Evolutionary conservation across 2,329 filamentous ascomycete genomes (phyloP), one percentile per base, ranked within the genome.

Genomic region (Bertia moriformis): DNA sequence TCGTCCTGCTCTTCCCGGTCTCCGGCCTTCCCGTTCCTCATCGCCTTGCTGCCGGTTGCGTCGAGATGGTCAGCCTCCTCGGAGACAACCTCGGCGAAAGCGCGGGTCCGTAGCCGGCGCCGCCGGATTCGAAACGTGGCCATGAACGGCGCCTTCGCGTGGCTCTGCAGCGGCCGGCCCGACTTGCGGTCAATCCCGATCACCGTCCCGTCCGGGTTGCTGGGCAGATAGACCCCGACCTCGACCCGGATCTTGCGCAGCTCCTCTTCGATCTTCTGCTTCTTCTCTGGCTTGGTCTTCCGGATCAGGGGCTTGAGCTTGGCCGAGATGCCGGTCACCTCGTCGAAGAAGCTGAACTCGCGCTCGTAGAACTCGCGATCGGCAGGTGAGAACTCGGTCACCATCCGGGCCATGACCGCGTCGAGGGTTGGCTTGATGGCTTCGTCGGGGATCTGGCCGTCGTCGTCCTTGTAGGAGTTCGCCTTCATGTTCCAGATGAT

Each of bases 401-500:
- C 74, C 65, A 99, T 77, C 49, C 80, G 81, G 19, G 71, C 69
- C 77, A 86, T 93, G 46, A 98, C 91, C 40, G 78, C 77, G 60
- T 98, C 93, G 3, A 99, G 71, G 0, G 82, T 91, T 2, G 91
- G 89, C 55, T 99, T 98, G 52, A 95, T 83, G 3, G 78, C 73
- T 57, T 98, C 91, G 15, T 27, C 22, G 22, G 22, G 22, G 45
- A 93, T 73, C 49, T 82, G 76, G 13, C 82, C 88, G 47, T 95
- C 86, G 50, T 98, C 88, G 47, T 98, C 93, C 57, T 95, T 98
- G 69, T 84, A 98, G 1, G 88, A 83, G 57, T 98, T 99, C 20
- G 91, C 91, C 58, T 96, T 98, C 82, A 99, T 98, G 56, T 98
- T 99, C 91, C 93, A 99, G 54, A 99, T 98, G 48, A 98, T 96